phyloP scores from a whole-genome alignment of 2,329 filamentous ascomycete species.

The Ophiostoma ips region DNA sequence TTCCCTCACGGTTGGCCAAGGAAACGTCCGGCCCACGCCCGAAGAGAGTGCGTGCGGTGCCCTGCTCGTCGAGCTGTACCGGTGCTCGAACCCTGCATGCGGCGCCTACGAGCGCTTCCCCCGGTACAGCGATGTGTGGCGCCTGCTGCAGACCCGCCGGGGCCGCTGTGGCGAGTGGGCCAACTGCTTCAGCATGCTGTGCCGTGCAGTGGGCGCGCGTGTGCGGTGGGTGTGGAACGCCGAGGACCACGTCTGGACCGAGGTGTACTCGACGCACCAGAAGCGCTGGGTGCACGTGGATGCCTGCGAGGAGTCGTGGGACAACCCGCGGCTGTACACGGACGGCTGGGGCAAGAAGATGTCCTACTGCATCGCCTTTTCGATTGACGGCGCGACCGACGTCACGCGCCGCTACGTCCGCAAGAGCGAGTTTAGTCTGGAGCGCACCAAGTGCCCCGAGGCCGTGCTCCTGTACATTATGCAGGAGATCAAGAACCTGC shows the following conservation, averaged over 20 bases:
- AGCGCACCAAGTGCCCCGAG: conserved; percentile 69
- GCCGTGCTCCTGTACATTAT: conserved; percentile 84
- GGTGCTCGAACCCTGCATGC: conserved; percentile 66
- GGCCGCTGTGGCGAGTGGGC: conserved; percentile 93
- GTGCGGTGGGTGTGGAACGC: conserved; percentile 98
- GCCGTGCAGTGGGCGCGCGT: conserved; percentile 76
- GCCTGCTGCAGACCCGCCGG: conserved; percentile 69
- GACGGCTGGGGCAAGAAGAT: conserved; percentile 96
- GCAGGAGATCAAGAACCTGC: conserved; percentile 76
- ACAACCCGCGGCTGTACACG: conserved; percentile 80
- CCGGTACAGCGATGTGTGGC: conserved; percentile 89
- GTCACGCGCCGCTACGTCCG: conserved; percentile 56
- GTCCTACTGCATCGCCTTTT: conserved; percentile 94
- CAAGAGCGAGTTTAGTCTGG: conserved; percentile 56
- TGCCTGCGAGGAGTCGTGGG: conserved; percentile 87
- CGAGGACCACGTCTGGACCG: conserved; percentile 95
- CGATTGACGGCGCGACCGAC: conserved; percentile 65
- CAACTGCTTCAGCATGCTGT: conserved; percentile 98
- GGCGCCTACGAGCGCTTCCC: conserved; percentile 72
- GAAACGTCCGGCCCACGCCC: conserved; percentile 70
- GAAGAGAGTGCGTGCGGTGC: conserved; percentile 86
- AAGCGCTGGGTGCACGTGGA: conserved; percentile 96
- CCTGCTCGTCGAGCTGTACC: conserved; percentile 76
- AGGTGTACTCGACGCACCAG: conserved; percentile 89
- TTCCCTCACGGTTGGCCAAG: conserved; percentile 68